Percentiles rank a stretch among this genome's conserved stretches.
phyloP scores from a whole-genome alignment of 2,329 filamentous ascomycete species.

The Huntiella abstrusa region DNA sequence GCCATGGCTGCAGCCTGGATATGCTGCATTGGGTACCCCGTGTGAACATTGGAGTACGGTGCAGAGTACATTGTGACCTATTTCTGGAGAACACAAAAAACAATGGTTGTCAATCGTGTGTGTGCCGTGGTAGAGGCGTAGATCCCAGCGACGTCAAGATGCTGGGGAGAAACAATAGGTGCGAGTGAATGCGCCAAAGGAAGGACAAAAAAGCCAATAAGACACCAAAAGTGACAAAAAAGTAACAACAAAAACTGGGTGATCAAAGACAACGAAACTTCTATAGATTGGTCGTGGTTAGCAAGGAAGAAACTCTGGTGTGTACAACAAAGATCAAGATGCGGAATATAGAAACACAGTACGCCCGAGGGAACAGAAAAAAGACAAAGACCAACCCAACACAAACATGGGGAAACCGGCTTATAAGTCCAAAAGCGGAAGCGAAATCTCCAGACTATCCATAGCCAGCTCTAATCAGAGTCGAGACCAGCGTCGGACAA shows the following conservation, averaged over 20 bases:
- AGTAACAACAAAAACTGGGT: not conserved
- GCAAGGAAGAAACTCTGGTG: no score
- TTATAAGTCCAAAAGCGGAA: no score
- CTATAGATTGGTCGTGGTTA: no score
- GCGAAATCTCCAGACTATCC: no score
- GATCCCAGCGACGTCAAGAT: not conserved
- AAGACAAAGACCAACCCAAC: no score
- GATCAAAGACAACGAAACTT: no score
- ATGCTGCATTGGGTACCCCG: slow-evolving; percentile 63
- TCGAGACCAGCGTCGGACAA: no score
- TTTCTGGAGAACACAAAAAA: not conserved
- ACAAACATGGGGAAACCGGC: no score
- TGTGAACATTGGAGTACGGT: slow-evolving; percentile 53
- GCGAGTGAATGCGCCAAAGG: not conserved
- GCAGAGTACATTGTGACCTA: slow-evolving; percentile 42
- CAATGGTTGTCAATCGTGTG: not conserved
- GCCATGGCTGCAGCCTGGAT: slow-evolving; percentile 88
- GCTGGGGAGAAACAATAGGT: not conserved
- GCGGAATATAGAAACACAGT: no score
- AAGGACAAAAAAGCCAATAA: not conserved
- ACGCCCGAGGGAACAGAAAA: no score
- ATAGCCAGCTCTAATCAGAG: no score
- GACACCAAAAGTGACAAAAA: not conserved
- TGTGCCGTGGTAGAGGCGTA: not conserved
- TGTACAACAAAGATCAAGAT: no score